phyloP scores from a whole-genome alignment of 2,329 filamentous ascomycete genomes.

The Cladophialophora bantiana region DNA sequence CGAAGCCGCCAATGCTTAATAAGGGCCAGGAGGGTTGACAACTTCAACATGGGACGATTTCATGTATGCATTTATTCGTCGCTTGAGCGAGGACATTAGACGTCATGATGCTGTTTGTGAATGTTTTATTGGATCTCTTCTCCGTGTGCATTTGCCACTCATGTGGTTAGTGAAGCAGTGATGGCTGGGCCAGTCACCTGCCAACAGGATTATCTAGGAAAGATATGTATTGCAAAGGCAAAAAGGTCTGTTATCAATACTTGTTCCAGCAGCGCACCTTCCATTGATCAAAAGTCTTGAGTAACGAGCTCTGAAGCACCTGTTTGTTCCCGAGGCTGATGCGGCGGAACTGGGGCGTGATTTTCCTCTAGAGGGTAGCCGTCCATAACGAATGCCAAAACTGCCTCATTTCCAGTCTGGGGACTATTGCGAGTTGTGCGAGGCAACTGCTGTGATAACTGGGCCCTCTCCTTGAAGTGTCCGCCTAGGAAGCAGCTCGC shows the following conservation, averaged over 20 bases:
- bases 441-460: background rate
- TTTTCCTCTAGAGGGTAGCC: background rate
- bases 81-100: background rate
- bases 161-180: conserved; percentile 10
- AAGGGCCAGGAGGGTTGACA: background rate
- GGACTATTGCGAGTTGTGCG: background rate
- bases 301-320: background rate
- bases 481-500: conserved; percentile 34
- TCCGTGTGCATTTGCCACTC: conserved; percentile 30
- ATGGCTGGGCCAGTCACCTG: conserved; percentile 10
- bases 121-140: conserved; percentile 12
- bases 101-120: background rate
- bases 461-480: background rate
- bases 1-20: background rate
- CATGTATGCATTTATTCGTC: background rate
- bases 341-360: background rate
- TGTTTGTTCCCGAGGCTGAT: background rate
- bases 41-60: background rate
- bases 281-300: background rate
- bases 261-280: background rate
- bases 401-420: background rate
- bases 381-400: background rate
- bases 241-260: background rate
- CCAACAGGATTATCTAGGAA: conserved; percentile 1
- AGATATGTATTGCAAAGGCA: background rate